Evolutionary conservation across 2,329 filamentous ascomycete species (phyloP).

Genomic region (Pseudogymnoascus sp.): DNA sequence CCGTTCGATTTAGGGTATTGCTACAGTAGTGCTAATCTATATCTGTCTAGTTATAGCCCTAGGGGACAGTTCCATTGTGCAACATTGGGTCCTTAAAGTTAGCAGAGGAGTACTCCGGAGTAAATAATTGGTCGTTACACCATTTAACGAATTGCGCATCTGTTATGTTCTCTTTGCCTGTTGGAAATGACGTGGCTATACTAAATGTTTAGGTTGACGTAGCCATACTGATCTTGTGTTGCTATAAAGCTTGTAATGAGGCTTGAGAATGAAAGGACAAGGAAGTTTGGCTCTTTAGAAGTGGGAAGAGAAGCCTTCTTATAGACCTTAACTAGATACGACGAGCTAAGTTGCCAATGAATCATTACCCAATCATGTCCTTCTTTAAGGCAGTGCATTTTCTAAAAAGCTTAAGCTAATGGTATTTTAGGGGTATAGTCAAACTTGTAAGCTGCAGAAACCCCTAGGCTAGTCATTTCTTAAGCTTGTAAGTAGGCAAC

Average conservation of each 20-base stretch:
- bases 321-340: not conserved
- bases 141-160: no score
- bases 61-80: not conserved
- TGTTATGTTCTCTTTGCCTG: not conserved
- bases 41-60: not conserved
- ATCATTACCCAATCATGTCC: not conserved
- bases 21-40: not conserved
- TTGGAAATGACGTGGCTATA: not conserved
- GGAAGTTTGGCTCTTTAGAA: not conserved
- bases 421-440: not conserved
- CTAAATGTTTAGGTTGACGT: not conserved
- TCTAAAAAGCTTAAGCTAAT: not conserved
- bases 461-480: not conserved
- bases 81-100: no score
- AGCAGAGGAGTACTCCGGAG: no score
- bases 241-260: not conserved
- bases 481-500: not conserved
- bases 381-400: not conserved
- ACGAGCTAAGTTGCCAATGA: not conserved
- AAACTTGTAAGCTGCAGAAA: not conserved
- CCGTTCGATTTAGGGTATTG: not conserved
- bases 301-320: not conserved
- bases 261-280: not conserved
- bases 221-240: not conserved
- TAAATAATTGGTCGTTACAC: no score